Evolutionary conservation across 257 asterid genomes (phyloP).

Genomic region (Penstemon davidsonii): DNA sequence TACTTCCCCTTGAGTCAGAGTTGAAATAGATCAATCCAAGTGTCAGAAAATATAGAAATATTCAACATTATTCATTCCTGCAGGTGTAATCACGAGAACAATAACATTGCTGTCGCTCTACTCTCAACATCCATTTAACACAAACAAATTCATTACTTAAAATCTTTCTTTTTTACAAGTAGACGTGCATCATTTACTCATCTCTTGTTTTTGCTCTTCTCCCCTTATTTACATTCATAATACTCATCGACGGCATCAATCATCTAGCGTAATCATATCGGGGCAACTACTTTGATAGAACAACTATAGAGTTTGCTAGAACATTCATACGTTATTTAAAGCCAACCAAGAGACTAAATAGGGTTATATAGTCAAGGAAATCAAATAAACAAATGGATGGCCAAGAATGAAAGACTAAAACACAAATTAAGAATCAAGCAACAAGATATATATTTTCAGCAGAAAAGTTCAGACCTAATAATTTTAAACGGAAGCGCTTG

Average conservation of each 20-base stretch:
- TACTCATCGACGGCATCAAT: constrained; percentile 16
- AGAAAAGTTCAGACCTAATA: constrained; percentile 55
- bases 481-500: constrained; percentile 84
- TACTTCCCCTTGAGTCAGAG: neutral
- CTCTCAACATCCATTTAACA: constrained; percentile 2
- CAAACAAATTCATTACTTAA: neutral
- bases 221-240: constrained; percentile 19
- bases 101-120: neutral
- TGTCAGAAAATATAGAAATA: neutral
- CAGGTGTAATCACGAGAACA: neutral
- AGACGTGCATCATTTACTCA: neutral
- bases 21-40: constrained; percentile 2
- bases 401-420: constrained; percentile 19
- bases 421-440: constrained; percentile 19
- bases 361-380: constrained; percentile 13
- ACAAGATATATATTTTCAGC: constrained; percentile 14
- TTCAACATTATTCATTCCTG: neutral
- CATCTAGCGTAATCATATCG: constrained; percentile 3
- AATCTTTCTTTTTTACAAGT: neutral
- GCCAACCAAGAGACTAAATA: constrained; percentile 5
- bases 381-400: constrained; percentile 13
- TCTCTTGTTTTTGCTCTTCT: constrained; percentile 4
- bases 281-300: constrained; percentile 3
- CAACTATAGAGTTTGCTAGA: constrained; percentile 9
- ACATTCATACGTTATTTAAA: neutral